Conservation (phyloP, 352 stramenopile species). For the Phytopythium mirpurense region DNA sequence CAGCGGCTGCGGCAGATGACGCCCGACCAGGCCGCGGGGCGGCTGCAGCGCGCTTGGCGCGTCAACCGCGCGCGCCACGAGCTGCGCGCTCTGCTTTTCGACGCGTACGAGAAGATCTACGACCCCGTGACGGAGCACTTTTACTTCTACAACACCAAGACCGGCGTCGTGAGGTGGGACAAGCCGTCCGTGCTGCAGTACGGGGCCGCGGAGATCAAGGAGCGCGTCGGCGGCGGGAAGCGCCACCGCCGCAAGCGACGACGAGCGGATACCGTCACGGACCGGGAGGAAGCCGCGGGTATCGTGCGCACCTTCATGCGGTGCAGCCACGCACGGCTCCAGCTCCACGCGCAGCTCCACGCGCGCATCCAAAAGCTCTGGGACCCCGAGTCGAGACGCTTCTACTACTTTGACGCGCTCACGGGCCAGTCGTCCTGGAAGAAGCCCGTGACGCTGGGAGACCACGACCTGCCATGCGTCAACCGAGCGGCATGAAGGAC, state of each 20-base stretch:
- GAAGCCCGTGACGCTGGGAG: conserved; percentile 50
- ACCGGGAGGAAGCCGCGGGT: conserved; percentile 26
- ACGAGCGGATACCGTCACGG: conserved; percentile 39
- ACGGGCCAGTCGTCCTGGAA: conserved; percentile 74
- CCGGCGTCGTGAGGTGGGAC: conserved; percentile 57
- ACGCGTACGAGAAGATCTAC: conserved; percentile 71
- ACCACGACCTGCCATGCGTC: conserved; percentile 29
- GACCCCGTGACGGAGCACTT: conserved; percentile 52
- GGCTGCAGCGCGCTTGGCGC: conserved; percentile 51
- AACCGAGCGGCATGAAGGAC: background rate
- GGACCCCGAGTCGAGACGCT: conserved; percentile 55
- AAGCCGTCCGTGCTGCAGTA: conserved; percentile 36
- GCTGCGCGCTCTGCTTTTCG: conserved; percentile 32
- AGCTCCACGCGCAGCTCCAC: conserved; percentile 35
- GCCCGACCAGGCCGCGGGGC: conserved; percentile 41
- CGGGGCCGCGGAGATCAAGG: conserved; percentile 33
- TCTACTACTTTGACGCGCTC: conserved; percentile 81
- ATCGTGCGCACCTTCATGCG: conserved; percentile 43
- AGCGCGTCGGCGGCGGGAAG: conserved; percentile 33
- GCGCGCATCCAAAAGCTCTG: conserved; percentile 66
- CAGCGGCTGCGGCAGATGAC: conserved; percentile 56
- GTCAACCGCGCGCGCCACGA: conserved; percentile 28
- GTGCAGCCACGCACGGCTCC: conserved; percentile 37
- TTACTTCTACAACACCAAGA: conserved; percentile 82
- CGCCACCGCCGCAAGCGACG: conserved; percentile 8